Base-by-base conservation (phyloP, 1,284 basidiomycete species). In the Ceratobasidium sp. region DNA sequence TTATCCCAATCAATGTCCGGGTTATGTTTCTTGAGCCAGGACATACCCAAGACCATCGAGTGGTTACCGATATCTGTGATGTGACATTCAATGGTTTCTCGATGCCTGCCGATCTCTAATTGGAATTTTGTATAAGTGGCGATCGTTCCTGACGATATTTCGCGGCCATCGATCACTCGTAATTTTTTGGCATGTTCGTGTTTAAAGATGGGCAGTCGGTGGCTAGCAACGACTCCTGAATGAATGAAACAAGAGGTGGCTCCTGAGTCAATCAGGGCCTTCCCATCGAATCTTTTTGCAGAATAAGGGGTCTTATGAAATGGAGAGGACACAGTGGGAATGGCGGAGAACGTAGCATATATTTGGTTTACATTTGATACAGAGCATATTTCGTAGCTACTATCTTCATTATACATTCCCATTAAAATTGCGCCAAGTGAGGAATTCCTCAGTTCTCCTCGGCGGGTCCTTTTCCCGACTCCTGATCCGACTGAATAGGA, bases 191-290 rank as follows among this genome's bases (percentile, higher is more conserved):
- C 3, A 39, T 2, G 16, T 39, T 6, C 2, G 14, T 39, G 30
- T n/a, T 2, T 19, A 29, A 39, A n/a, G 13, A 5, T 56, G 7
- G 16, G 30, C 9, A 54, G 30, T 3, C 23, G 54, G 47, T 21
- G 25, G 16, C 16, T 33, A 29, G 27, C 8, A 11, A 56, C 19
- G 5, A 56, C 1, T 39, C 6, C 2, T 7, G 33, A 2, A 13
- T 16, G 19, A 13, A 56, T 56, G 39, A 36, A 56, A 56, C 54
- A 56, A 19, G 54, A 56, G 2, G 33, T 21, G 1, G 54, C 54
- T 13, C 54, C 54, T 1, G 33, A 39, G 36, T 56, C 33, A 5
- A 56, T 56, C 54, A 56, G 36, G 30, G 54, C 30, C 11, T n/a
- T 19, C n/a, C 54, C 54, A 1, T 39, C 7, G 36, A 56, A 39